phyloP scores from a whole-genome alignment of 208 protist species.

The Acanthamoeba comandoni region DNA sequence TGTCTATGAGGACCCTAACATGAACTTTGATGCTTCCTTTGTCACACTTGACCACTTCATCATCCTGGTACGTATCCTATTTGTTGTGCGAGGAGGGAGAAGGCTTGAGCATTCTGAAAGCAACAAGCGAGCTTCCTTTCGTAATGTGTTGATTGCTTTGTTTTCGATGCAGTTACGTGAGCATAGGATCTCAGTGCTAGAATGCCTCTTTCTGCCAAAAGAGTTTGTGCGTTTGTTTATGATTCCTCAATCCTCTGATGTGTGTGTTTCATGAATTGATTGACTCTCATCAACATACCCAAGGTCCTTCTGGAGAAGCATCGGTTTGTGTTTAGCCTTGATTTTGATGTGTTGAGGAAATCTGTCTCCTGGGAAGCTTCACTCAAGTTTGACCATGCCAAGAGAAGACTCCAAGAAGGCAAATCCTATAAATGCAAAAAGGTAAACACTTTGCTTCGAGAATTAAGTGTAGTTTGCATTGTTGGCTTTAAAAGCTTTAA shows the following conservation, averaged over 20 bases:
- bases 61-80: constrained; percentile 15
- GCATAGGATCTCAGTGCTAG: constrained; percentile 60
- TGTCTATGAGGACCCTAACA: constrained; percentile 64
- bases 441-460: too few relatives aligned
- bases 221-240: constrained; percentile 39
- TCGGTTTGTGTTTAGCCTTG: not conserved
- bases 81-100: not conserved
- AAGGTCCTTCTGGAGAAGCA: constrained; percentile 37
- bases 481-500: not conserved
- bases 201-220: constrained; percentile 52
- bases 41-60: constrained; percentile 64
- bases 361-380: constrained; percentile 30
- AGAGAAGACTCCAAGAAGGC: constrained; percentile 47
- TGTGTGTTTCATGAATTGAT: not conserved
- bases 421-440: constrained; percentile 63
- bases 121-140: too few relatives aligned
- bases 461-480: too few relatives aligned
- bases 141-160: not conserved
- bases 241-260: not conserved
- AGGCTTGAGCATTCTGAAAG: too few relatives aligned
- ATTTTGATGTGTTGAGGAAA: constrained; percentile 34
- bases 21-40: constrained; percentile 69
- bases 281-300: constrained; percentile 2
- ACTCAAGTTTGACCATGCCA: constrained; percentile 72
- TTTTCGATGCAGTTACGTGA: constrained; percentile 14